Conservation (phyloP, 495 filamentous ascomycete species). For the Tuber aestivum region DNA sequence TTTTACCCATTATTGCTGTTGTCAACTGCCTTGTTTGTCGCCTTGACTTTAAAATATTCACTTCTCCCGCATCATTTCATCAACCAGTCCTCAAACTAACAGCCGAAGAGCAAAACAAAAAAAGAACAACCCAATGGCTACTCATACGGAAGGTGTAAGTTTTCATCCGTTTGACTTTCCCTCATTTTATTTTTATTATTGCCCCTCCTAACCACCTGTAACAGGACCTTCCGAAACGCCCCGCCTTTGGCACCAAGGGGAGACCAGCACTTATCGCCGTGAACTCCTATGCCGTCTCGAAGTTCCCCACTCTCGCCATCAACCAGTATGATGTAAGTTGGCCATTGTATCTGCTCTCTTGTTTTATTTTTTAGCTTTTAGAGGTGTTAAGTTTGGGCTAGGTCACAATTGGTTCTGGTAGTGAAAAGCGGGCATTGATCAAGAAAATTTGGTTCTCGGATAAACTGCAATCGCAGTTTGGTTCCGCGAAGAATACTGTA, state of each 20-base stretch:
- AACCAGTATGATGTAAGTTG: conserved; percentile 81
- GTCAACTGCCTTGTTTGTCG: conserved; percentile 16
- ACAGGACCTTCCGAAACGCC: conserved; percentile 43
- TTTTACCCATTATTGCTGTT: neutral
- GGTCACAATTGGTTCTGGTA: conserved; percentile 58
- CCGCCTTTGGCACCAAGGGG: conserved; percentile 55
- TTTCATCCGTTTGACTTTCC: conserved; percentile 40
- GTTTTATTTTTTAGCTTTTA: neutral
- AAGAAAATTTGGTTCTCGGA: conserved; percentile 68
- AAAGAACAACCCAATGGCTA: conserved; percentile 21
- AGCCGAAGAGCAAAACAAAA: conserved; percentile 6
- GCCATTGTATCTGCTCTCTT: conserved; percentile 6
- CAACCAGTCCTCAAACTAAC: conserved; percentile 15
- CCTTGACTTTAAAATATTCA: conserved; percentile 7
- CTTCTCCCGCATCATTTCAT: conserved; percentile 24
- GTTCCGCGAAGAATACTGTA: conserved; percentile 47
- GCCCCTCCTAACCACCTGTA: conserved; percentile 3
- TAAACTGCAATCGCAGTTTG: conserved; percentile 52
- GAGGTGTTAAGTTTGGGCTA: conserved; percentile 37
- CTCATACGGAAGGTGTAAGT: conserved; percentile 24
- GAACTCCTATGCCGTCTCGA: conserved; percentile 67
- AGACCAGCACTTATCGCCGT: conserved; percentile 54
- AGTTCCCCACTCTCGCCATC: conserved; percentile 52
- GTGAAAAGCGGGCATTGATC: conserved; percentile 58
- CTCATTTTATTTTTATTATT: conserved; percentile 30